Evolutionary conservation across 164 flowering plant genomes (phyloP), one percentile per base, ranked within the genome.

Genomic region (Magnolia kwangsiensis): DNA sequence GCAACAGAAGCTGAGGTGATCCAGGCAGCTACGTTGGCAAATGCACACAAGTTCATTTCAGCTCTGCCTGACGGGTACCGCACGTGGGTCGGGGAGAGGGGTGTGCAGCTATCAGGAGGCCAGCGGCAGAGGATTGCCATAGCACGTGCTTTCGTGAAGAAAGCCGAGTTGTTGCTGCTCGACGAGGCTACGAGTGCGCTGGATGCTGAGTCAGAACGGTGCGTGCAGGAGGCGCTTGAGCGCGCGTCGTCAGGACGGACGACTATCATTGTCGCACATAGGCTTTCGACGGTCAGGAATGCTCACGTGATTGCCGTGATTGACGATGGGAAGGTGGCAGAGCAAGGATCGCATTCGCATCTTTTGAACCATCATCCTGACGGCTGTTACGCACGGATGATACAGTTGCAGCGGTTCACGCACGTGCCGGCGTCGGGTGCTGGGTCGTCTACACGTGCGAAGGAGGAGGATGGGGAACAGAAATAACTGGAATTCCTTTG

Each of bases 151-250:
- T 76, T 96, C 1, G 24, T 90, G 1, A 90, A 86, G 85, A 92
- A 90, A 61, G 89, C 98, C 0, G 91, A 89, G 72, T 63, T 96
- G 23, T 81, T 96, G 90, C 84, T 96, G 59, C 93, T 96, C 0
- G 99, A 96, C 76, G 99, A 96, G 82, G 99, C 99, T 6, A 96
- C 99, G 14, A 96, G 99, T 72, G 98, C 99, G 29, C 91, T 96
- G 0, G 99, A 96, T 66, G 92, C 93, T 0, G 99, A 96, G 83
- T 94, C 97, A 0, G 99, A 96, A 84, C 87, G 89, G 78, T 87
- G 91, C 10, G 88, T 96, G 20, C 97, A 94, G 76, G 98, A 90
- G 75, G 94, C 98, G 1, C 82, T 96, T 9, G 97, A 92, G 51
- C 86, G 90, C 0, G 90, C 91, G 18, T 86, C 95, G 73, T 81